phyloP scores from a whole-genome alignment of 257 asterid species.

The Solanum okadae region DNA sequence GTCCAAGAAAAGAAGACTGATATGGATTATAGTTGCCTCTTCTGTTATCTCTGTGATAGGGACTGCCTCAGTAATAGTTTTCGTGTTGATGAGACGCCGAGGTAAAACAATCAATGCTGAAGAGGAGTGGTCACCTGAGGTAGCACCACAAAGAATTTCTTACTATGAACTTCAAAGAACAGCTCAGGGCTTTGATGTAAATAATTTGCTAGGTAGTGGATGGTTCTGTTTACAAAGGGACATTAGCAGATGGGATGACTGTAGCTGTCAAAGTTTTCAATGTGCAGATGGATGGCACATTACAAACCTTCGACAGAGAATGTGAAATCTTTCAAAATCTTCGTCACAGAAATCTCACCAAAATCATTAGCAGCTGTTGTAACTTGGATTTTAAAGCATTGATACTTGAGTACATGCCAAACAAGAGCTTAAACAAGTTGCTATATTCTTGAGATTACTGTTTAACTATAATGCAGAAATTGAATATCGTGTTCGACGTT shows the following conservation, averaged over 20 bases:
- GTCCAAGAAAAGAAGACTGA: neutral
- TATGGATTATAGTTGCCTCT: neutral
- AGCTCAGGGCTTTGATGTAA: neutral
- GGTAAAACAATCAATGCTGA: neutral
- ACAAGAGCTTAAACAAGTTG: conserved; percentile 13
- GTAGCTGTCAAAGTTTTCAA: neutral
- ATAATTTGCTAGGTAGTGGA: neutral
- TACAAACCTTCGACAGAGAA: neutral
- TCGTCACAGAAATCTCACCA: neutral
- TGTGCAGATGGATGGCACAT: neutral
- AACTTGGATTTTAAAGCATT: conserved; percentile 15
- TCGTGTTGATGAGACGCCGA: neutral
- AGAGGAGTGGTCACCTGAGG: neutral
- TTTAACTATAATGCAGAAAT: conserved; percentile 5
- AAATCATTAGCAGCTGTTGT: too few relatives aligned
- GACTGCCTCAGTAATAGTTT: neutral
- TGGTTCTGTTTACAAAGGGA: neutral
- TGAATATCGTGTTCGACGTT: conserved; percentile 11
- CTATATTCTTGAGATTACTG: neutral
- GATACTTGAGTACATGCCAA: conserved; percentile 25
- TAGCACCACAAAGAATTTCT: conserved; percentile 7
- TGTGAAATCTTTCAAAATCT: neutral
- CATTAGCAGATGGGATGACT: neutral
- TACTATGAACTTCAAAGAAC: conserved; percentile 1
- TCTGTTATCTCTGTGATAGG: neutral